phyloP scores from a whole-genome alignment of 257 asterid genomes.

The Solanum etuberosum region DNA sequence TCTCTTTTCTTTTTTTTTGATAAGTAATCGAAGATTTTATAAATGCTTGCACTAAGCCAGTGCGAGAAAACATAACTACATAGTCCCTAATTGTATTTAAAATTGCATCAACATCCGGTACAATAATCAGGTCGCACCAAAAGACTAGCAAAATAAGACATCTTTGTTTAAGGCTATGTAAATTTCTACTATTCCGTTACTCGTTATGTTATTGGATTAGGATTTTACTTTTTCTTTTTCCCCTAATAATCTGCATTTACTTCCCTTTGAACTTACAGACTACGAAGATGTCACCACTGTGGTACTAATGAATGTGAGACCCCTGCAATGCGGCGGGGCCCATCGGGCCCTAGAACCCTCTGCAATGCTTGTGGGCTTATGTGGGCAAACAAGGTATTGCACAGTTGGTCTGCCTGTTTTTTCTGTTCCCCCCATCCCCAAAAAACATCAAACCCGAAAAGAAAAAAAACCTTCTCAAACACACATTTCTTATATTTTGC shows the following conservation, averaged over 20 bases:
- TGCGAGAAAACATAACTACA: too few species aligned
- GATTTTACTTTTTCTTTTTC: neutral
- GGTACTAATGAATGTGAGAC: constrained; percentile 32
- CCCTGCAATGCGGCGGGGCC: constrained; percentile 52
- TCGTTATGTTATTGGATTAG: neutral
- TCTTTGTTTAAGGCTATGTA: neutral
- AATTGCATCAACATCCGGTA: neutral
- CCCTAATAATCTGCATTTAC: neutral
- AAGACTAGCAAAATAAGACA: neutral
- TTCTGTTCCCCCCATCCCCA: neutral
- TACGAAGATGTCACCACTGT: constrained; percentile 31
- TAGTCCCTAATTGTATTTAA: neutral
- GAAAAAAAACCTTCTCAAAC: neutral
- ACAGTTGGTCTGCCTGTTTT: neutral
- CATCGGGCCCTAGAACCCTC: constrained; percentile 38
- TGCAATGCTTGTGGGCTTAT: constrained; percentile 51
- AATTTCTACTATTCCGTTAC: neutral
- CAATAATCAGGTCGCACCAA: neutral
- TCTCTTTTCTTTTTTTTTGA: neutral
- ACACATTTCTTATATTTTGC: neutral
- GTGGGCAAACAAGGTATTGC: constrained; percentile 45
- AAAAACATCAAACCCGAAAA: neutral
- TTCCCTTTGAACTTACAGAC: neutral
- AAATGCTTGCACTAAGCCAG: too few species aligned
- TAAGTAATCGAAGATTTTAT: too few species aligned